Evolutionary conservation across 305 asterid species (phyloP), one percentile per base, ranked within the genome.

Genomic region (Plantago rigida): DNA sequence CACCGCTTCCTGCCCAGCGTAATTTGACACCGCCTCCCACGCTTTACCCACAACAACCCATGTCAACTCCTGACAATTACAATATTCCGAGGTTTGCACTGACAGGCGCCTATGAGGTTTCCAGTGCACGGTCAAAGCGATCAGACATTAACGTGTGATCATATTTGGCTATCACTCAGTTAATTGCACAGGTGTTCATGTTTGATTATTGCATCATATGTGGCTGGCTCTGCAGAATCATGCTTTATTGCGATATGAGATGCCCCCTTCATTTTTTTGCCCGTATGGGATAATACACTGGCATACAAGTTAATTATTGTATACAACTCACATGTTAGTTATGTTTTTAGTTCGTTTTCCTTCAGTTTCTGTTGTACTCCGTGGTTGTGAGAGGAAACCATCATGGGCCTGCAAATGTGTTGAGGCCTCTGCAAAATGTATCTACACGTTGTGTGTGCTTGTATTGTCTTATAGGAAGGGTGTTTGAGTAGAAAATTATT

Each of bases 21-120:
- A 91, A 88, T 77, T 78, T 87, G 78, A 88, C 94, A 0, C 96
- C 98, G 5, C 98, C 98, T 56, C 94, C 95, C 61, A 88, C 96
- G 12, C 95, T 91, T 49, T 91, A 91, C 71, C 98, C 98, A 0
- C 98, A 91, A 79, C 93, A 86, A 72, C 98, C 96, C 36, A 86
- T 91, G 90, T 81, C 87, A 29, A 84, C 96, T 1, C 98, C 95
- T 0, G 93, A 86, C 69, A 79, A 80, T 48, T 82, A 84, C 78
- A 84, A 51, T 85, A 78, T 87, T 58, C 87, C 90, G 4, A 81
- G 89, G 73, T 88, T 81, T 65, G 81, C 80, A 9, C 62, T 71
- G 54, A 11, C 73, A 9, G 69, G 71, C 73, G 57, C 82, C 59
- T 85, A 77, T 26, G 98, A 91, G 57, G 56, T 48, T 49, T 36